Evolutionary conservation across 345 rosid species (phyloP).

Genomic region (Populus deltoides): DNA sequence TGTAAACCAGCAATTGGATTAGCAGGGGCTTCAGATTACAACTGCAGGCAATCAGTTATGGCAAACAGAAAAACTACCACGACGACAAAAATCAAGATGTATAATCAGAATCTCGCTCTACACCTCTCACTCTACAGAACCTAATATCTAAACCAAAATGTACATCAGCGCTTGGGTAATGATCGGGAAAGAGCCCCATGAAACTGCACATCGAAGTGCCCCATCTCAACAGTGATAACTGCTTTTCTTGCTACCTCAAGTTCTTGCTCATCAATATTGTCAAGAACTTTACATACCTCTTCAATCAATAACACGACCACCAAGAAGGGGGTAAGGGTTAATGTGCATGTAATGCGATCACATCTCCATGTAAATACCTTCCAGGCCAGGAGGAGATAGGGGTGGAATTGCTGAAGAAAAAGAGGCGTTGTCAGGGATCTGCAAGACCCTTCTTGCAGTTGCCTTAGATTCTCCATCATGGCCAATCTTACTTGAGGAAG

Average conservation of each 20-base stretch:
- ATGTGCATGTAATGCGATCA: slow-evolving; percentile 5
- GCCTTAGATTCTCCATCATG: slow-evolving; percentile 44
- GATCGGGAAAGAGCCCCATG: slow-evolving; percentile 45
- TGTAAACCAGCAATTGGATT: background rate
- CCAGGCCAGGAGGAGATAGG: slow-evolving; percentile 51
- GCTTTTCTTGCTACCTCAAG: background rate
- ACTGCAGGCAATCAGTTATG: background rate
- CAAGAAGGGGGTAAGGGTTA: background rate
- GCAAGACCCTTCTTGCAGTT: slow-evolving; percentile 50
- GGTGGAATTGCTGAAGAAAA: slow-evolving; percentile 54
- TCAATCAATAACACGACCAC: background rate
- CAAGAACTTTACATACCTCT: background rate
- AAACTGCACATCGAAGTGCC: slow-evolving; percentile 21
- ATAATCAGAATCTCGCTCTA: slow-evolving; percentile 20
- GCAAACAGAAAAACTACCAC: slow-evolving; percentile 3
- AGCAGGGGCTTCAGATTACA: slow-evolving; percentile 4
- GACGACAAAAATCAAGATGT: background rate
- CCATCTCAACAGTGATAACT: slow-evolving; percentile 2
- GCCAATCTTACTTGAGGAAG: slow-evolving; percentile 51
- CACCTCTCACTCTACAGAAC: slow-evolving; percentile 20
- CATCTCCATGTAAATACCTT: slow-evolving; percentile 19
- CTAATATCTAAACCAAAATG: slow-evolving; percentile 32
- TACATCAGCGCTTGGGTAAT: slow-evolving; percentile 47
- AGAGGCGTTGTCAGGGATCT: slow-evolving; percentile 16
- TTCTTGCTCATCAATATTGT: background rate